phyloP scores from a whole-genome alignment of 2,329 filamentous ascomycete genomes.

The Biscogniauxia sp. region DNA sequence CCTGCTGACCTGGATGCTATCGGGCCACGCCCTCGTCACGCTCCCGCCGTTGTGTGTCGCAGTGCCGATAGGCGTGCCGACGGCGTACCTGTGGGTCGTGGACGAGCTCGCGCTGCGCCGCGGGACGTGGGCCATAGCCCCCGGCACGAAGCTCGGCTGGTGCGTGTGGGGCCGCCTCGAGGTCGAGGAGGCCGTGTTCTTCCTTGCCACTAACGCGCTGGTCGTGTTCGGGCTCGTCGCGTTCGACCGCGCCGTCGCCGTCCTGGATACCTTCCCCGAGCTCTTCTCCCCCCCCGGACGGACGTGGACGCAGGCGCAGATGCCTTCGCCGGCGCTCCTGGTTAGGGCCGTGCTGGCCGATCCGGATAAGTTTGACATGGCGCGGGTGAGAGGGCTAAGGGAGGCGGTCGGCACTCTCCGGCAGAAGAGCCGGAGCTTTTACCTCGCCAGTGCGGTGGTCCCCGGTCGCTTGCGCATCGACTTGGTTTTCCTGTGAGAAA shows the following conservation, averaged over 20 bases:
- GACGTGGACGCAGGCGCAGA: conserved; percentile 15
- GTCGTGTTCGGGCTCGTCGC: conserved; percentile 68
- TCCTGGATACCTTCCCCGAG: conserved; percentile 61
- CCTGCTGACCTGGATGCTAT: conserved; percentile 61
- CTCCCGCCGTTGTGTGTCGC: conserved; percentile 58
- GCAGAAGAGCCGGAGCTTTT: conserved; percentile 71
- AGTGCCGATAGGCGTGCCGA: conserved; percentile 61
- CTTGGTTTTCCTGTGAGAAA: conserved; percentile 54
- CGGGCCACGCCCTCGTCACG: conserved; percentile 60
- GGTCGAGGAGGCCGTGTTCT: conserved; percentile 73
- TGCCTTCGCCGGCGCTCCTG: conserved; percentile 49
- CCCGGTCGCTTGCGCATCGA: conserved; percentile 66
- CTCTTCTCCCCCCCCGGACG: conserved; percentile 46
- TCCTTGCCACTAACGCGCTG: conserved; percentile 65
- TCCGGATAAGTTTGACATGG: conserved; percentile 52
- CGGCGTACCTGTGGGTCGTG: conserved; percentile 69
- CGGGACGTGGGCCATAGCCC: conserved; percentile 70
- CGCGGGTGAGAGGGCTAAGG: conserved; percentile 54
- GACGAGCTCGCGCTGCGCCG: conserved; percentile 65
- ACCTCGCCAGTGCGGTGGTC: conserved; percentile 68
- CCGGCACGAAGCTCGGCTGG: conserved; percentile 63
- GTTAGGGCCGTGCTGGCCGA: conserved; percentile 49
- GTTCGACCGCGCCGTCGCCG: conserved; percentile 66
- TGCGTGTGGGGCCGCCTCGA: conserved; percentile 65
- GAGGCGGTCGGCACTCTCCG: conserved; percentile 58